Base-by-base conservation (phyloP, 352 stramenopile species). In the Globisporangium cederbergense region DNA sequence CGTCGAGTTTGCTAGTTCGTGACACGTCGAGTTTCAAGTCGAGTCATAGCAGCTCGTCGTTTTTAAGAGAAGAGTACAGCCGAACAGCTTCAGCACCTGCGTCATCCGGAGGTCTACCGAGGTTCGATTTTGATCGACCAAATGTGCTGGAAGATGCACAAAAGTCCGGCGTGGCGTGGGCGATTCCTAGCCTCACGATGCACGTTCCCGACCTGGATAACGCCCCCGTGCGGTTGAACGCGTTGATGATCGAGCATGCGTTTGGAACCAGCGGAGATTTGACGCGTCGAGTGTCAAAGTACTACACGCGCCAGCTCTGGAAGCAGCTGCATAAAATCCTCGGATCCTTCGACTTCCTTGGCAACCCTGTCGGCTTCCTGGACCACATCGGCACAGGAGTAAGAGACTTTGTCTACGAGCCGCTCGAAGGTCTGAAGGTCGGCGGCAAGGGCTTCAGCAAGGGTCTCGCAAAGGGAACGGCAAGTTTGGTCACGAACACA, bases 381-480 rank as follows among this genome's bases (percentile, higher is more conserved):
- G 90, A 97, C 30, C 97, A 99, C 65, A 91, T 99, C 67, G 96
- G 96, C 46, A 98, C 90, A 28, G 96, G 95, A 51, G 93, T 99
- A 43, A 82, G 92, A 50, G 93, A 98, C 65, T 98, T 99, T 65
- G 97, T 98, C 52, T 98, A 98, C 68, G 96, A 98, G 68, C 95
- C 96, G 18, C 84, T 98, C 20, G 88, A 98, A 70, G 93, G 93
- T 36, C 74, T 97, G 16, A 95, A 97, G 50, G 86, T 92, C 28
- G 88, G 88, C 20, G 86, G 87, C 8, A 92, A 95, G 63, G 84
- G 86, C 11, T 95, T 96, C 58, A 89, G 88, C 60, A 90, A 90
- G 62, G 88, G 88, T 18, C 65, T 96, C 25, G 88, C 88, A 5
- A 96, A 96, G 60, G 88, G 88, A 28, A 94, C 88, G 13, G 86